These are phyloP conservation scores for Misopates orontium DNA, from an alignment of 257 asterid species.

Conservation along the genomic window DNA sequence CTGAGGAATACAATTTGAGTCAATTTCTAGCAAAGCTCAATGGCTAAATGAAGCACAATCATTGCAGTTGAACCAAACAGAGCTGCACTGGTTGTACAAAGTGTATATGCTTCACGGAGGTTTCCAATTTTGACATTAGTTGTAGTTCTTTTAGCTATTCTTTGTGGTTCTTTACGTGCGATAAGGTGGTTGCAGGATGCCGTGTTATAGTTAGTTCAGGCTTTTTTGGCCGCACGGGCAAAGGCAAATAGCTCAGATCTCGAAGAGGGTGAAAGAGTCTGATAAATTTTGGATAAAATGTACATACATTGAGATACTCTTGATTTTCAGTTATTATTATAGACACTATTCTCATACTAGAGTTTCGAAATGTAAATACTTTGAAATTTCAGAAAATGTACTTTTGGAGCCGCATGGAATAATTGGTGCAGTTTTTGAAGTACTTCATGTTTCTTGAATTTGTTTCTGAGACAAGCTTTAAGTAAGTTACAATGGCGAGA, in stretches of 20 bases:
- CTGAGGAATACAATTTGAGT: constrained; percentile 84
- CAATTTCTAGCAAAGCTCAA: constrained; percentile 83
- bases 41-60: constrained; percentile 44
- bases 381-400: no score
- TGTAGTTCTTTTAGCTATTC: constrained; percentile 23
- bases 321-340: constrained; percentile 25
- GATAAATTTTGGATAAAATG: constrained; percentile 61
- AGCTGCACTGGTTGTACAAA: constrained; percentile 41
- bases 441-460: no score
- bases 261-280: constrained; percentile 18
- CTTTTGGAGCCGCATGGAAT: no score
- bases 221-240: constrained; percentile 29
- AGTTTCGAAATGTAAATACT: no score
- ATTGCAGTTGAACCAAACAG: constrained; percentile 29
- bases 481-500: no score
- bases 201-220: constrained; percentile 35
- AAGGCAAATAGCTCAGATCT: constrained; percentile 29
- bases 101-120: constrained; percentile 44
- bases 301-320: constrained; percentile 52
- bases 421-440: no score
- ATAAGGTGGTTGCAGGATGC: constrained; percentile 33
- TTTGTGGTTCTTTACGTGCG: constrained; percentile 2
- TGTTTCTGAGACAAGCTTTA: no score
- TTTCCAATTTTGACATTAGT: constrained; percentile 48
- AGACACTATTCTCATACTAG: neutral